These are phyloP conservation scores for Salix viminalis DNA, from an alignment of 345 rosid genomes.

Conservation along the genomic window DNA sequence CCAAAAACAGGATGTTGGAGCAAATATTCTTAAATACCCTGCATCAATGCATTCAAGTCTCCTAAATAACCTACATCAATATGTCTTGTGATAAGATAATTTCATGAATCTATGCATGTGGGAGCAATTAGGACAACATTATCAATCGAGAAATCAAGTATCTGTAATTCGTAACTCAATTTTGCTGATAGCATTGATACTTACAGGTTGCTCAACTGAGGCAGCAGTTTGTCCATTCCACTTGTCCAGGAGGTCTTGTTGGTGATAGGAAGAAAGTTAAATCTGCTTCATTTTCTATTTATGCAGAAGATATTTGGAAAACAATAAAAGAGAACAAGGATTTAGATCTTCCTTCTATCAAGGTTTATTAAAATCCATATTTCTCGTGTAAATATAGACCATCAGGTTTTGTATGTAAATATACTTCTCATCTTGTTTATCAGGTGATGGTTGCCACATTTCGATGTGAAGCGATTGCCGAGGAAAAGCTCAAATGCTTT, in stretches of 20 bases:
- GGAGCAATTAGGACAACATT: no score
- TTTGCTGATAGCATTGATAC: no score
- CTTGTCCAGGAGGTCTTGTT: constrained; percentile 38
- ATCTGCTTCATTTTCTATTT: constrained; percentile 34
- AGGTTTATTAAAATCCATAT: constrained; percentile 8
- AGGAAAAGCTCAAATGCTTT: constrained; percentile 23
- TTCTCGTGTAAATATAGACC: neutral
- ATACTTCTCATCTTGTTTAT: constrained; percentile 3
- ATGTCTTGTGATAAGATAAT: no score
- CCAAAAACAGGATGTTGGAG: no score
- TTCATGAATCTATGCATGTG: no score
- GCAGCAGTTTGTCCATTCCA: constrained; percentile 33
- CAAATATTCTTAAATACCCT: no score
- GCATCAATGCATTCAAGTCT: no score
- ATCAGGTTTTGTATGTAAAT: neutral
- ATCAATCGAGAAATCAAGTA: no score
- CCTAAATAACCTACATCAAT: no score
- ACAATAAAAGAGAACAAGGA: constrained; percentile 34
- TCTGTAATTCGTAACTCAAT: no score
- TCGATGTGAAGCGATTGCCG: constrained; percentile 37
- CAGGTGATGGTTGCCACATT: constrained; percentile 39
- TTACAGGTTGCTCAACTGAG: constrained; percentile 35
- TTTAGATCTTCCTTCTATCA: constrained; percentile 36
- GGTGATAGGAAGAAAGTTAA: constrained; percentile 34
- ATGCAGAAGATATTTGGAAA: constrained; percentile 33